Evolutionary conservation across 2,329 filamentous ascomycete genomes (phyloP).

Genomic region (Cercospora sesami): DNA sequence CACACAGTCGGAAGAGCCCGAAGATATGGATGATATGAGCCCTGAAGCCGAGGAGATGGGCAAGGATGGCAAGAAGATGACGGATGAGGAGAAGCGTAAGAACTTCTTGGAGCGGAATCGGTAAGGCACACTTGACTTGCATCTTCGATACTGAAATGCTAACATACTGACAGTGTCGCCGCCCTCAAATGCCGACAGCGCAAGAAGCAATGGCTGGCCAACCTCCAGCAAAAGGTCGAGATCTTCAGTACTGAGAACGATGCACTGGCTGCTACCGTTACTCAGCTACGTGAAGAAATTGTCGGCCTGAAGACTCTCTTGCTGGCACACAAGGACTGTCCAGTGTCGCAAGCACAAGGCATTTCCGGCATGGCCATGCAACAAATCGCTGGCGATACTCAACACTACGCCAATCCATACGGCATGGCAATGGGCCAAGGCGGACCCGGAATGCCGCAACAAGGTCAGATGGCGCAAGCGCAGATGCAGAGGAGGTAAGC

Average conservation of each 20-base stretch:
- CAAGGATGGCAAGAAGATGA: conserved; percentile 79
- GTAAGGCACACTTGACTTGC: conserved; percentile 55
- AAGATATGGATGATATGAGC: conserved; percentile 54
- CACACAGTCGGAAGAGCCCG: conserved; percentile 51
- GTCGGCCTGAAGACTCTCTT: conserved; percentile 92
- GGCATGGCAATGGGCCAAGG: conserved; percentile 47
- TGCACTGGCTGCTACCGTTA: conserved; percentile 77
- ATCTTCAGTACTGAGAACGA: conserved; percentile 92
- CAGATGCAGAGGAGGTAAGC: conserved; percentile 41
- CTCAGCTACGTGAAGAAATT: conserved; percentile 83
- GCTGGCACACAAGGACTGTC: conserved; percentile 93
- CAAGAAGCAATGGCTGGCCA: conserved; percentile 98
- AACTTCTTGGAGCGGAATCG: conserved; percentile 96
- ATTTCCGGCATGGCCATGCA: conserved; percentile 56
- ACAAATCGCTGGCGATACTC: conserved; percentile 49
- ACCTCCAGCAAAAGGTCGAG: conserved; percentile 92
- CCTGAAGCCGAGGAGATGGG: conserved; percentile 47
- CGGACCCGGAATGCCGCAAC: conserved; percentile 36
- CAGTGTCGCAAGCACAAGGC: conserved; percentile 84
- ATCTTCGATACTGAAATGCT: conserved; percentile 25
- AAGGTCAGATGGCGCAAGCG: conserved; percentile 36
- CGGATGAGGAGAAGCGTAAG: conserved; percentile 96
- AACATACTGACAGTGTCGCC: conserved; percentile 67
- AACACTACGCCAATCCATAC: conserved; percentile 49
- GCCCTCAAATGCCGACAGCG: conserved; percentile 95